These are phyloP conservation scores for Cercophora newfieldiana DNA, from an alignment of 495 filamentous ascomycete species.

Conservation along the genomic window DNA sequence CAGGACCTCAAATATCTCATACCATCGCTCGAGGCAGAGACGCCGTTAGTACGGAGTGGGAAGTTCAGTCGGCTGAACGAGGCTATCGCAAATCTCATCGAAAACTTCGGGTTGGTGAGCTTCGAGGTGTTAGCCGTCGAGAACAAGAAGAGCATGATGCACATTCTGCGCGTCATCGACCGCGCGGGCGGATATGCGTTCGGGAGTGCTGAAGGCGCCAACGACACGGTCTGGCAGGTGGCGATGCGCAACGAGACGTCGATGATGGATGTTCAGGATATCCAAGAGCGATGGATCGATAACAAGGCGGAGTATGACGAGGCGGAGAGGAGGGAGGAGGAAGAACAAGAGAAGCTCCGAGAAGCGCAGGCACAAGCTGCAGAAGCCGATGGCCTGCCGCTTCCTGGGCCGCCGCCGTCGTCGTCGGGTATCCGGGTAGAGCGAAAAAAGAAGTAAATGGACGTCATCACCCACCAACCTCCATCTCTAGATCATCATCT, in stretches of 20 bases:
- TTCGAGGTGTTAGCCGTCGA: conserved; percentile 96
- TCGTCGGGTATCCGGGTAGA: conserved; percentile 30
- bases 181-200: conserved; percentile 91
- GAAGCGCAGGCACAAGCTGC: conserved; percentile 30
- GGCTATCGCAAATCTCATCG: conserved; percentile 81
- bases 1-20: conserved; percentile 85
- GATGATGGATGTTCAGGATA: conserved; percentile 76
- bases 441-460: conserved; percentile 32
- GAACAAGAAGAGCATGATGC: conserved; percentile 95
- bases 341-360: conserved; percentile 53
- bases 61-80: conserved; percentile 84
- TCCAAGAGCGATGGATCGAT: conserved; percentile 95
- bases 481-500: conserved; percentile 50
- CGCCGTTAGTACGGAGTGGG: conserved; percentile 54
- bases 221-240: conserved; percentile 91
- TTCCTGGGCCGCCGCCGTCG: conserved; percentile 1
- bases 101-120: conserved; percentile 82
- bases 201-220: conserved; percentile 84
- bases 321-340: conserved; percentile 67
- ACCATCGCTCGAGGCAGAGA: conserved; percentile 66
- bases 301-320: conserved; percentile 86
- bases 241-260: conserved; percentile 85
- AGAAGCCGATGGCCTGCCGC: conserved; percentile 31
- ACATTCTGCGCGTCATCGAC: conserved; percentile 81
- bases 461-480: conserved; percentile 23